Percentiles rank a stretch among this genome's conserved stretches.
Conservation (phyloP, 768 basidiomycete species). For the Calocybe gangraenosa region DNA sequence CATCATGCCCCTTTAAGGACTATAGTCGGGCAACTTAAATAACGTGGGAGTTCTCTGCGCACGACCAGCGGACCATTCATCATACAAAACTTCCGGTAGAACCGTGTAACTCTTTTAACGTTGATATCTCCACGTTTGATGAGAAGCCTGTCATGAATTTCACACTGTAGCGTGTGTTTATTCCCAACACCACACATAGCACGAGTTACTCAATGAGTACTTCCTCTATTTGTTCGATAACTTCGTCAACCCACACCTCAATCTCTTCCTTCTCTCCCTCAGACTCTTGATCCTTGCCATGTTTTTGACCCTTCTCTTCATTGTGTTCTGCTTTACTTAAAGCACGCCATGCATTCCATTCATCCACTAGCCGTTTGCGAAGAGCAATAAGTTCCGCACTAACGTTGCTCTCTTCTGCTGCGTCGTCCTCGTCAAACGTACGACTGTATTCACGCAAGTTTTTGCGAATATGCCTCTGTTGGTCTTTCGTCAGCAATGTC, state of each 20-base stretch:
- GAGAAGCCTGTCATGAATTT: slow-evolving; percentile 11
- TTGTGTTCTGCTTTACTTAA: slow-evolving; percentile 38
- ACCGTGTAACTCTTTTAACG: slow-evolving; percentile 13
- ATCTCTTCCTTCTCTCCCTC: slow-evolving; percentile 78
- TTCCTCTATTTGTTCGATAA: slow-evolving; percentile 90
- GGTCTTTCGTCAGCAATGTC: slow-evolving; percentile 80
- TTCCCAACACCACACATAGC: slow-evolving; percentile 13
- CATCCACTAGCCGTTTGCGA: slow-evolving; percentile 88
- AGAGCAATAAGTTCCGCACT: slow-evolving; percentile 90
- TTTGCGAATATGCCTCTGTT: slow-evolving; percentile 81
- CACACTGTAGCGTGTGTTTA: slow-evolving; percentile 13
- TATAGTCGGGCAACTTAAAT: background rate
- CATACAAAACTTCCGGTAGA: slow-evolving; percentile 11
- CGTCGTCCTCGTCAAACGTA: slow-evolving; percentile 94
- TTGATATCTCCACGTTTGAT: slow-evolving; percentile 17
- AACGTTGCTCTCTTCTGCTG: slow-evolving; percentile 90
- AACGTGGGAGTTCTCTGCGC: slow-evolving; percentile 10
- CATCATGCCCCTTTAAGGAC: slow-evolving; percentile 2
- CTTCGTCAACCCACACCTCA: slow-evolving; percentile 91
- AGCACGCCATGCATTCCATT: slow-evolving; percentile 97
- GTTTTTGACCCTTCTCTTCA: slow-evolving; percentile 11
- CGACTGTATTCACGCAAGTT: slow-evolving; percentile 91
- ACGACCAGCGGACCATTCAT: slow-evolving; percentile 8
- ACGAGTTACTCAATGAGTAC: slow-evolving; percentile 50
- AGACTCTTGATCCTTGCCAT: slow-evolving; percentile 14